phyloP scores from a whole-genome alignment of 1,284 basidiomycete species.

The Boletus semigastroideus region DNA sequence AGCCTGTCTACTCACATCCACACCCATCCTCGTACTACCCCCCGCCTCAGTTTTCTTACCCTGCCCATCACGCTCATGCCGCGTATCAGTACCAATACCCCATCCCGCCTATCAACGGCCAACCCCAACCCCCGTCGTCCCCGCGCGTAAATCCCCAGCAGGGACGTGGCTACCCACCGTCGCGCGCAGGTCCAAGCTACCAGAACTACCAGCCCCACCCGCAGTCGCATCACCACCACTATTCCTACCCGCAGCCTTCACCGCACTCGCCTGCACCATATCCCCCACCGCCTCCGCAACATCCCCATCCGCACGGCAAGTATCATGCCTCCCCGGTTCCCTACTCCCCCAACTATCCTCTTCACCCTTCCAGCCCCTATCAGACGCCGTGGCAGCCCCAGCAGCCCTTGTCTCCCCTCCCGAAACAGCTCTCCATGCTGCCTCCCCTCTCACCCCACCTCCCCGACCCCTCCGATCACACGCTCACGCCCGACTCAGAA shows the following conservation, averaged over 20 bases:
- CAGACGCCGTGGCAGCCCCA: slow-evolving; percentile 28
- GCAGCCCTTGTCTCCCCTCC: slow-evolving; percentile 34
- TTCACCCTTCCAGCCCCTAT: slow-evolving; percentile 26
- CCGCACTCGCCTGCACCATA: slow-evolving; percentile 21
- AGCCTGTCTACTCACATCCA: slow-evolving; percentile 26
- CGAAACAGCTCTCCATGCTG: slow-evolving; percentile 33
- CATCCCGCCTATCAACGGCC: slow-evolving; percentile 12
- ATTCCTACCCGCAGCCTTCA: slow-evolving; percentile 20
- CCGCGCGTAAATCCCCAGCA: slow-evolving; percentile 11
- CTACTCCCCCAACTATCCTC: slow-evolving; percentile 22
- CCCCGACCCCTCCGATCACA: not conserved
- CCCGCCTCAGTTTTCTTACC: too few relatives aligned
- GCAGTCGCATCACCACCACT: slow-evolving; percentile 11
- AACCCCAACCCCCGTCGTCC: slow-evolving; percentile 11
- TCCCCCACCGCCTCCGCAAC: slow-evolving; percentile 2
- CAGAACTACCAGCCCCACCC: slow-evolving; percentile 24
- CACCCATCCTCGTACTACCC: slow-evolving; percentile 22
- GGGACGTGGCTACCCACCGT: slow-evolving; percentile 26
- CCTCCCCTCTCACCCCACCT: slow-evolving; percentile 16
- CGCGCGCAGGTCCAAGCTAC: slow-evolving; percentile 19
- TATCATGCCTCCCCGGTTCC: slow-evolving; percentile 14
- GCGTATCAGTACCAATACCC: slow-evolving; percentile 31
- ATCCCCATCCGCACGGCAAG: slow-evolving; percentile 21
- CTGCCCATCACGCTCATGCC: not conserved
- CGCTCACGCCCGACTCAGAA: slow-evolving; percentile 8